Evolutionary conservation across 768 basidiomycete genomes (phyloP).

Genomic region (Heimioporus sp.): DNA sequence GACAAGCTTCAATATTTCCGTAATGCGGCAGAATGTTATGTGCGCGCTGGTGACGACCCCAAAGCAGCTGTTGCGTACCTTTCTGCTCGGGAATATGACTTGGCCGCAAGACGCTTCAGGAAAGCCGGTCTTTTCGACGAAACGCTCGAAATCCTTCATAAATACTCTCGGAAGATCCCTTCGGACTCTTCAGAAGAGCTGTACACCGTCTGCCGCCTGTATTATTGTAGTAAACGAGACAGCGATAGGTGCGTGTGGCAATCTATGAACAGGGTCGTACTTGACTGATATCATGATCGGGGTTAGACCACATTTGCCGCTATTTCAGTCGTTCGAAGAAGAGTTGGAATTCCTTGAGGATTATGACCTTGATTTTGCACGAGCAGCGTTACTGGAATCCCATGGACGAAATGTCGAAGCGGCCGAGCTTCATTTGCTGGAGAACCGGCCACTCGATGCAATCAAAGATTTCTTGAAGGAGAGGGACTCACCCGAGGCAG

Average conservation of each 20-base stretch:
- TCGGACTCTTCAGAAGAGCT: slow-evolving; percentile 35
- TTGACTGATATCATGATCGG: not conserved
- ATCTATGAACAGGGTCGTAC: not conserved
- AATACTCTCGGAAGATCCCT: slow-evolving; percentile 32
- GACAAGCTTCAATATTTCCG: slow-evolving; percentile 37
- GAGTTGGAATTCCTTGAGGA: slow-evolving; percentile 56
- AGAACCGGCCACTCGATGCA: slow-evolving; percentile 48
- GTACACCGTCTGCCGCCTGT: slow-evolving; percentile 42
- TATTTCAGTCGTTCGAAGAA: slow-evolving; percentile 54
- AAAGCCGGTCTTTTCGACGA: slow-evolving; percentile 51
- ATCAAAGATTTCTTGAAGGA: slow-evolving; percentile 44
- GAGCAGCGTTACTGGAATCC: slow-evolving; percentile 41
- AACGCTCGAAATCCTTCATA: slow-evolving; percentile 45
- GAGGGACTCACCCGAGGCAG: slow-evolving; percentile 22
- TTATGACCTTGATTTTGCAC: slow-evolving; percentile 49
- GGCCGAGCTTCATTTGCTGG: slow-evolving; percentile 47
- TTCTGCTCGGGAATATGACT: slow-evolving; percentile 40
- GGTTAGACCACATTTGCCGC: slow-evolving; percentile 42
- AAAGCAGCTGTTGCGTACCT: slow-evolving; percentile 47
- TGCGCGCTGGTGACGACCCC: slow-evolving; percentile 36
- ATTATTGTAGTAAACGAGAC: slow-evolving; percentile 38
- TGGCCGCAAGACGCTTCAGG: slow-evolving; percentile 47
- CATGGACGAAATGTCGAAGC: slow-evolving; percentile 47
- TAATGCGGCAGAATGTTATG: slow-evolving; percentile 49
- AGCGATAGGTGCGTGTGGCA: slow-evolving; percentile 16